Conservation (phyloP, 2,329 filamentous ascomycete species). For the Aspergillus aculeatinus region DNA sequence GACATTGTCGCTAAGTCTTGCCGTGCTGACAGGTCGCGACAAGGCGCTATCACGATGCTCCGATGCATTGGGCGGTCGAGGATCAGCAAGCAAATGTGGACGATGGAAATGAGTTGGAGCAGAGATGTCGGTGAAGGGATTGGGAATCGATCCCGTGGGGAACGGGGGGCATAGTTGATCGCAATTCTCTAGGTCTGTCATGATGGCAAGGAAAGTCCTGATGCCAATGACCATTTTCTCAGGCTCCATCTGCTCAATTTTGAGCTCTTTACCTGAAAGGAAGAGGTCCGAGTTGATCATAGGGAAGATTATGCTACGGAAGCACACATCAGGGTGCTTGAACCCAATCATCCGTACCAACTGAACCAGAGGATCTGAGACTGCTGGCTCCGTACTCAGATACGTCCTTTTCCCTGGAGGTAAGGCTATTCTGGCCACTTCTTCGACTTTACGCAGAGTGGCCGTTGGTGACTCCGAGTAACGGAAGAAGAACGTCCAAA, state of each 20-base stretch:
- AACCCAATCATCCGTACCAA: slow-evolving; percentile 92
- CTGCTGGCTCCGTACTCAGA: slow-evolving; percentile 76
- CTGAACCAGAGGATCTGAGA: slow-evolving; percentile 87
- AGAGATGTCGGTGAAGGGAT: slow-evolving; percentile 38
- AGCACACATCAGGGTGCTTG: slow-evolving; percentile 90
- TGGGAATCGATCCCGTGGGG: slow-evolving; percentile 60
- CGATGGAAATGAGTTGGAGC: slow-evolving; percentile 36
- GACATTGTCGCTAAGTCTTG: slow-evolving; percentile 69
- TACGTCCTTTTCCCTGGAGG: slow-evolving; percentile 77
- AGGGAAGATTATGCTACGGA: slow-evolving; percentile 89
- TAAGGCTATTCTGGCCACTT: slow-evolving; percentile 80
- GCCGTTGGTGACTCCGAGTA: slow-evolving; percentile 68
- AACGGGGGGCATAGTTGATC: slow-evolving; percentile 78
- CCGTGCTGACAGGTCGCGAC: slow-evolving; percentile 56
- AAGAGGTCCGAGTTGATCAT: slow-evolving; percentile 92
- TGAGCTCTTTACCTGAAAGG: slow-evolving; percentile 70
- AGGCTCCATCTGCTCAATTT: slow-evolving; percentile 88
- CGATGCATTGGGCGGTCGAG: slow-evolving; percentile 27
- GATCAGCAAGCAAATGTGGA: slow-evolving; percentile 39
- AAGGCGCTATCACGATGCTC: slow-evolving; percentile 33
- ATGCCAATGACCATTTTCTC: slow-evolving; percentile 98
- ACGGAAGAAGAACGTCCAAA: slow-evolving; percentile 94
- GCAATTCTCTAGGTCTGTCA: slow-evolving; percentile 86
- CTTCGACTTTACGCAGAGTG: slow-evolving; percentile 78
- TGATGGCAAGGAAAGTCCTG: slow-evolving; percentile 85